phyloP scores from a whole-genome alignment of 1,139 yeast species.

The Hyphopichia pseudoburtonii region DNA sequence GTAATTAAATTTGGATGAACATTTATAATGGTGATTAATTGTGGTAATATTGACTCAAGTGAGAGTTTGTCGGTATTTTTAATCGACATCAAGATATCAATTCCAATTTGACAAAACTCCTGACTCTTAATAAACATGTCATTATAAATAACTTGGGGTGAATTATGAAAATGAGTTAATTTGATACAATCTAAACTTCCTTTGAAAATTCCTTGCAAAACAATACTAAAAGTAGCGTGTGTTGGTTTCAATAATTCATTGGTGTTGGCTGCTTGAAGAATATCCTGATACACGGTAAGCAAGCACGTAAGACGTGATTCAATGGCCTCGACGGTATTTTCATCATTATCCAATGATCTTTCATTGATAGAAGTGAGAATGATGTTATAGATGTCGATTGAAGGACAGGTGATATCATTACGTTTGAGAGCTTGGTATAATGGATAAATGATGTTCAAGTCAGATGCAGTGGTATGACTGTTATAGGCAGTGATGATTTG shows the following conservation, averaged over 20 bases:
- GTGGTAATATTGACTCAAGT: constrained; percentile 24
- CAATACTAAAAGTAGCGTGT: constrained; percentile 50
- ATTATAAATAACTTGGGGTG: constrained; percentile 19
- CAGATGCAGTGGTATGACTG: constrained; percentile 16
- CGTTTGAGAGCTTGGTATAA: constrained; percentile 44
- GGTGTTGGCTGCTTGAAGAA: constrained; percentile 27
- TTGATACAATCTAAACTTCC: constrained; percentile 42
- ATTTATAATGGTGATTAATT: constrained; percentile 24
- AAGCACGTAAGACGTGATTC: constrained; percentile 53
- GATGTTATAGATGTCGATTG: constrained; percentile 35
- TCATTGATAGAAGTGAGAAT: constrained; percentile 34
- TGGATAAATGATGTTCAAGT: constrained; percentile 39
- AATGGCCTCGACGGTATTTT: constrained; percentile 22
- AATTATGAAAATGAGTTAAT: constrained; percentile 6
- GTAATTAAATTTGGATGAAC: constrained; percentile 29
- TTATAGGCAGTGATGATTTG: constrained; percentile 18
- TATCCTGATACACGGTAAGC: constrained; percentile 66
- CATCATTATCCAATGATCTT: constrained; percentile 28
- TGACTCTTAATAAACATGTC: constrained; percentile 45
- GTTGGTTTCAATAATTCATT: constrained; percentile 49
- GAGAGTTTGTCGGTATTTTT: constrained; percentile 26
- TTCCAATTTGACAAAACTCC: constrained; percentile 64
- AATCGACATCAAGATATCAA: constrained; percentile 57
- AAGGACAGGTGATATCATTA: constrained; percentile 32
- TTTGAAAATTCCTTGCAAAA: constrained; percentile 49